Conservation (phyloP, 495 filamentous ascomycete genomes). For the Hypoxylon cercidicola region DNA sequence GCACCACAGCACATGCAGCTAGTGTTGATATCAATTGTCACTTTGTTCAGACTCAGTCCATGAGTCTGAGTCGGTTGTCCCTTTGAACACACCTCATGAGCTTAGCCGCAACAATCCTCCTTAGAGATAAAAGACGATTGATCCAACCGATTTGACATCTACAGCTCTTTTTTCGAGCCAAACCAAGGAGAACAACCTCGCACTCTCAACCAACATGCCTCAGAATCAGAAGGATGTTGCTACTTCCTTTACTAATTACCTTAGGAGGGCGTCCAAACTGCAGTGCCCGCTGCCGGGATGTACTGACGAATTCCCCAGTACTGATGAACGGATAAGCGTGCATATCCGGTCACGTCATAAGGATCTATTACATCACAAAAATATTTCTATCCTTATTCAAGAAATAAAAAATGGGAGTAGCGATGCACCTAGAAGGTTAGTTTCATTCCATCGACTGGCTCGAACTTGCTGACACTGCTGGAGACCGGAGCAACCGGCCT, state of each 20-base stretch:
- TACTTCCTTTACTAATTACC: constrained; percentile 34
- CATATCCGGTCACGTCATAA: constrained; percentile 33
- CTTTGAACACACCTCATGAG: constrained; percentile 14
- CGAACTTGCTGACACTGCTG: constrained; percentile 20
- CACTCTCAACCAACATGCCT: constrained; percentile 29
- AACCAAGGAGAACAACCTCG: neutral
- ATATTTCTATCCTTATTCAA: constrained; percentile 33
- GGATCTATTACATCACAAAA: constrained; percentile 27
- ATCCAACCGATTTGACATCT: neutral
- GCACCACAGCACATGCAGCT: no score
- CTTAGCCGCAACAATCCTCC: constrained; percentile 11
- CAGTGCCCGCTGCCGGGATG: constrained; percentile 30
- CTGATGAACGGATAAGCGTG: constrained; percentile 35
- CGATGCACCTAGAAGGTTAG: constrained; percentile 30
- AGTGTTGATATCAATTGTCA: no score
- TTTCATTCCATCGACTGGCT: neutral
- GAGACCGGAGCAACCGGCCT: constrained; percentile 1
- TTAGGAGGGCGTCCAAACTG: constrained; percentile 35
- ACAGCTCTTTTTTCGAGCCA: neutral
- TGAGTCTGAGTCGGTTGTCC: neutral
- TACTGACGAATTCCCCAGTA: constrained; percentile 24
- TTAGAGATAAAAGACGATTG: constrained; percentile 27
- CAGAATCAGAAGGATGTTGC: constrained; percentile 39
- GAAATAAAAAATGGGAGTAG: constrained; percentile 27
- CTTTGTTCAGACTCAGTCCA: no score